Evolutionary conservation across 176 grass and related monocot species (phyloP), one percentile per base, ranked within the genome.

Genomic region (Ensete ventricosum): DNA sequence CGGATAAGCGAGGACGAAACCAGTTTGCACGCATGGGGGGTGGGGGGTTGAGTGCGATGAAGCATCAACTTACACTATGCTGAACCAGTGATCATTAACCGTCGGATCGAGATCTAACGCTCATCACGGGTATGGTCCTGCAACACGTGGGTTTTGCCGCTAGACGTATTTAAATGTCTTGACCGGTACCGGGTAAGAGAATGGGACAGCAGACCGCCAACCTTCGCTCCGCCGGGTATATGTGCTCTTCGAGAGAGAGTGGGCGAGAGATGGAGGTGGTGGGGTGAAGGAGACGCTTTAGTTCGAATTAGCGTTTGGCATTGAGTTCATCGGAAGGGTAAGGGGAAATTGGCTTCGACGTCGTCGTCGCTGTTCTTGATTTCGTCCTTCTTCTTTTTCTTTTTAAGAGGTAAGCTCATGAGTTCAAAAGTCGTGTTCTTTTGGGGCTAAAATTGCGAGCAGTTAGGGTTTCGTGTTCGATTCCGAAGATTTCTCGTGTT

Each of bases 301-400:
- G 88, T 97, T 93, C 90, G 90, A 93, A 97, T 85, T 85, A 82
- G 73, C 16, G 0, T 9, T 5, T 19, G 21, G 49, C 14, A 5
- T 25, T 73, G 53, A 73, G 23, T 19, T 50, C 6, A 52, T n/a
- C 23, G 11, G 12, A 55, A 73, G 21, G 22, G 52, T 3, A 55
- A 55, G 34, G 34, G 34, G 34, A 6, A 43, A 43, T 43, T 43
- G 34, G 34, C 3, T 34, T 10, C 11, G 52, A 55, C 14, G 43
- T 57, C 16, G 52, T 23, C 16, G 53, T 21, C 64, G 20, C 21
- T 80, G 26, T 55, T 74, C 66, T 3, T 1, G 24, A 73, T 65
- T 20, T 69, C 62, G 69, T 63, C 72, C 81, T 29, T 25, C 29
- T 29, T 29, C 29, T 29, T 29, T 29, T 29, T 29, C 77, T 57